A percentile compares a stretch with the other conserved stretches of the same genome.
Conservation (phyloP, 352 stramenopile species). For the Phytopythium mirpurense region DNA sequence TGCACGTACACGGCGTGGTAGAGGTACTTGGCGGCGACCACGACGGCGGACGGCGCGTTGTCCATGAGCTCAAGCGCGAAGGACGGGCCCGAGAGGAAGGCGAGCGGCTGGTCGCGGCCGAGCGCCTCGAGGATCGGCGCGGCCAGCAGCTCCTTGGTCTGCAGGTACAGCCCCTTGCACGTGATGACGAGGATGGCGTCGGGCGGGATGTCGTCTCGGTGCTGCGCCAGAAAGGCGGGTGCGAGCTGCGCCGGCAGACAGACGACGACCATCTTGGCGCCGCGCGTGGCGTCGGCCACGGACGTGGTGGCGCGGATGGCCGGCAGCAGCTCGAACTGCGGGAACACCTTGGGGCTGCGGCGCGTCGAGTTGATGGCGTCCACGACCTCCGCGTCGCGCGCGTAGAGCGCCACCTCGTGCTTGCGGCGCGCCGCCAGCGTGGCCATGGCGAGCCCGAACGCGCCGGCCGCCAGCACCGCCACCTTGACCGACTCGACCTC, state of each 20-base stretch:
- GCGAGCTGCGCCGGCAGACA: conserved; percentile 95
- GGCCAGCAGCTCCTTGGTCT: conserved; percentile 94
- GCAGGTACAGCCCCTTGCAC: conserved; percentile 95
- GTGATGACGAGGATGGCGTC: conserved; percentile 92
- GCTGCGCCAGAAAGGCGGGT: conserved; percentile 82
- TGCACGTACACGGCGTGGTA: conserved; percentile 85
- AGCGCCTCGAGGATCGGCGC: conserved; percentile 92
- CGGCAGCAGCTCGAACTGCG: conserved; percentile 78
- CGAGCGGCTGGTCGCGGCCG: conserved; percentile 90
- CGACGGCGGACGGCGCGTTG: conserved; percentile 92
- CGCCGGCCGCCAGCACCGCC: conserved; percentile 90
- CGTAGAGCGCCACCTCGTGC: conserved; percentile 90
- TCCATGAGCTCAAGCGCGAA: conserved; percentile 97
- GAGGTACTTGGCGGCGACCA: conserved; percentile 94
- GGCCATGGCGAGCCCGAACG: conserved; percentile 95
- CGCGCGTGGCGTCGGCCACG: conserved; percentile 75
- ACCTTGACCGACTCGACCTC: conserved; percentile 80
- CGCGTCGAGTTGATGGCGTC: conserved; percentile 91
- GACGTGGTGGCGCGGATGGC: conserved; percentile 88
- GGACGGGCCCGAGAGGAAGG: conserved; percentile 93
- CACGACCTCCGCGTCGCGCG: conserved; percentile 52
- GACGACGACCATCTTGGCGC: conserved; percentile 93
- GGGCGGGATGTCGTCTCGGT: conserved; percentile 84
- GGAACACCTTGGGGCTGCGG: conserved; percentile 90
- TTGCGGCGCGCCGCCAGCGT: conserved; percentile 88